These are phyloP conservation scores for Colletotrichum musae DNA, from an alignment of 2,329 filamentous ascomycete species.

Conservation along the genomic window DNA sequence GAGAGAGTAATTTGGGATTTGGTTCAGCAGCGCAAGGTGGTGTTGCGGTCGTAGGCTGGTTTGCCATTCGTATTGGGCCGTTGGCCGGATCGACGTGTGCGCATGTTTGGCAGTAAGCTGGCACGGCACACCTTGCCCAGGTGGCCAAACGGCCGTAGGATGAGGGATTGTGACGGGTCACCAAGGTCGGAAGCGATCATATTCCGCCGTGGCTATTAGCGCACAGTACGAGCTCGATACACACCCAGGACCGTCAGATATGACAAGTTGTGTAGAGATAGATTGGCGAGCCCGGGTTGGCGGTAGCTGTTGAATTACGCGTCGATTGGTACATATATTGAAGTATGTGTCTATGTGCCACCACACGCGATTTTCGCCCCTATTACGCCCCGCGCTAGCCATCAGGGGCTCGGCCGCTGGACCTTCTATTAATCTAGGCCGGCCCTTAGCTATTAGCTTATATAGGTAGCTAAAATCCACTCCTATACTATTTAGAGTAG, in stretches of 20 bases:
- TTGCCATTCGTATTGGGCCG: conserved; percentile 25
- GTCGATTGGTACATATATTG: no score
- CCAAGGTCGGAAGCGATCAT: conserved; percentile 10
- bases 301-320: no score
- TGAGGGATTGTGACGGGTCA: conserved; percentile 10
- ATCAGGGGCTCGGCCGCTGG: no score
- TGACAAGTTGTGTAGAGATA: conserved; percentile 19
- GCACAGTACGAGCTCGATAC: conserved; percentile 31
- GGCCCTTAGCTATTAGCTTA: no score
- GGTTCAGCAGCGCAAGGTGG: conserved; percentile 24
- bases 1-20: conserved; percentile 13
- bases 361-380: no score
- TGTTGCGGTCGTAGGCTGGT: conserved; percentile 13
- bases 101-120: conserved; percentile 22
- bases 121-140: neutral
- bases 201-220: conserved; percentile 18
- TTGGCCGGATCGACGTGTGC: conserved; percentile 13
- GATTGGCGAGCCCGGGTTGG: conserved; percentile 37
- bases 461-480: no score
- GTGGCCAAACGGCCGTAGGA: conserved; percentile 27
- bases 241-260: conserved; percentile 20
- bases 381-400: no score
- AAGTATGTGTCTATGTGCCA: no score
- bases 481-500: no score
- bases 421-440: no score